Conservation (phyloP, 495 filamentous ascomycete species). For the Penicillium riverlandense region DNA sequence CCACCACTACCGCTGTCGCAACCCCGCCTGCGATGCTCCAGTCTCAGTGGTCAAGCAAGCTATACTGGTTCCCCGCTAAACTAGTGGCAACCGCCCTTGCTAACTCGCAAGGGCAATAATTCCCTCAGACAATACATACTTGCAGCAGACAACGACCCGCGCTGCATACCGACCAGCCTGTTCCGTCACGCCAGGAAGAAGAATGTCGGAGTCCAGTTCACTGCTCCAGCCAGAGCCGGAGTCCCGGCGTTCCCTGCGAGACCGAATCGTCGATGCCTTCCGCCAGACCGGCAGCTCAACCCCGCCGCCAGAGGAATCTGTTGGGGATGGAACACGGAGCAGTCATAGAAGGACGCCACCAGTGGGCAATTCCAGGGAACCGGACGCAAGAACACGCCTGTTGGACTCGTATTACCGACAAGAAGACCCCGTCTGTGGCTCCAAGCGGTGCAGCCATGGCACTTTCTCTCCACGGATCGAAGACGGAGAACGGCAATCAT, state of each 20-base stretch:
- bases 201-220: constrained; percentile 25
- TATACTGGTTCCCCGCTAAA: constrained; percentile 3
- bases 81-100: constrained; percentile 17
- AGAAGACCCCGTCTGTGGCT: constrained; percentile 27
- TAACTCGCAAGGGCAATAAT: constrained; percentile 3
- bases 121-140: neutral
- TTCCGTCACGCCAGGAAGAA: neutral
- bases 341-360: neutral
- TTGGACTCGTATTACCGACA: constrained; percentile 31
- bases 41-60: constrained; percentile 5
- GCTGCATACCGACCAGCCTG: neutral
- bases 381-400: constrained; percentile 27
- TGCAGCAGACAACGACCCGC: neutral
- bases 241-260: constrained; percentile 24
- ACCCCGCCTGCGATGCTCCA: neutral
- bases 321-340: constrained; percentile 2
- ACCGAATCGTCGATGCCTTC: constrained; percentile 31
- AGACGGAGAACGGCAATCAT: constrained; percentile 39
- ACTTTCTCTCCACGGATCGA: constrained; percentile 67
- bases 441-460: constrained; percentile 60
- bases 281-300: constrained; percentile 10
- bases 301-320: neutral
- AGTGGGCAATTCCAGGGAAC: constrained; percentile 12
- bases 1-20: no score
- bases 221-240: constrained; percentile 15